A percentile compares a stretch with the other conserved stretches of the same genome.
Conservation (phyloP, 371 early-diverging fungal species). For the Mucor saturninus region DNA sequence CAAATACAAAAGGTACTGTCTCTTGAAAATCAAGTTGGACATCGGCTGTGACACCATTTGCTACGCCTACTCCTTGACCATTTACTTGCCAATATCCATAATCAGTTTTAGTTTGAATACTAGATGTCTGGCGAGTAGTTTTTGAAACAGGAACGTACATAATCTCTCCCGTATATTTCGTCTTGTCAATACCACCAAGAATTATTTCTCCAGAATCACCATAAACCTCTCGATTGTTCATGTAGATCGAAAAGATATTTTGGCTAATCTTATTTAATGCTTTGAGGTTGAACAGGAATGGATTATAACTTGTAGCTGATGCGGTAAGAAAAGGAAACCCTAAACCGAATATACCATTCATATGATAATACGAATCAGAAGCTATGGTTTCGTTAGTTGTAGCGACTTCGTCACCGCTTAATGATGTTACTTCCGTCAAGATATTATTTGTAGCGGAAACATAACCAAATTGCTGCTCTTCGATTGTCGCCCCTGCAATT, state of each 20-base stretch:
- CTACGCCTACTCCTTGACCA: slow-evolving; percentile 36
- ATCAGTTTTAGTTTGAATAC: neutral
- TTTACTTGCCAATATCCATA: slow-evolving; percentile 51
- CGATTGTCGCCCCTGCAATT: slow-evolving; percentile 39
- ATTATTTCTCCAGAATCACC: slow-evolving; percentile 58
- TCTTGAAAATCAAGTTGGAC: neutral
- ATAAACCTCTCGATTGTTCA: slow-evolving; percentile 24
- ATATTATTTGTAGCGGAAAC: slow-evolving; percentile 21
- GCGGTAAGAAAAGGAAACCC: slow-evolving; percentile 49
- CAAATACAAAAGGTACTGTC: slow-evolving; percentile 33
- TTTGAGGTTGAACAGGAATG: slow-evolving; percentile 49
- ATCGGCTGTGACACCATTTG: slow-evolving; percentile 2
- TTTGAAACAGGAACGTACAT: slow-evolving; percentile 45
- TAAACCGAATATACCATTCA: slow-evolving; percentile 52
- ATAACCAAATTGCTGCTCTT: slow-evolving; percentile 48
- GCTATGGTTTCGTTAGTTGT: neutral
- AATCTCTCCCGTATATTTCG: slow-evolving; percentile 56
- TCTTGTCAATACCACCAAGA: slow-evolving; percentile 60
- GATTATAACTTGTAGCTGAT: slow-evolving; percentile 35
- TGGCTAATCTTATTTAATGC: slow-evolving; percentile 34
- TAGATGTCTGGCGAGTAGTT: neutral
- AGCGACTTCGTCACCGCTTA: neutral
- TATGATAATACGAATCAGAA: slow-evolving; percentile 4
- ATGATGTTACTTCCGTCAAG: slow-evolving; percentile 18
- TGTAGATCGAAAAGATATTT: slow-evolving; percentile 46